Conservation (phyloP, 2,329 filamentous ascomycete genomes). For the Exophiala spinifera region DNA sequence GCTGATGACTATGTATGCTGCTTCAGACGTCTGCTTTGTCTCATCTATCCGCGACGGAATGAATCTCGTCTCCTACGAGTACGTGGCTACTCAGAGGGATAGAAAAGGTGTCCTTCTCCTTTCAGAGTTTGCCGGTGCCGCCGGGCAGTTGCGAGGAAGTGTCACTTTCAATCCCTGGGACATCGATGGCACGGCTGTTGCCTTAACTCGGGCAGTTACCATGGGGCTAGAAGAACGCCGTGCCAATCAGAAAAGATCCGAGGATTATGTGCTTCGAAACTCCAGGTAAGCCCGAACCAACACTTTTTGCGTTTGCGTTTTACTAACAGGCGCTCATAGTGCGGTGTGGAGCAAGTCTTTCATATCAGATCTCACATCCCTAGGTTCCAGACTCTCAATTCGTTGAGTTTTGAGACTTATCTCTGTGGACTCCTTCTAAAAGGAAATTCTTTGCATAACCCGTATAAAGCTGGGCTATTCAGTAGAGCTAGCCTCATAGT, state of each 20-base stretch:
- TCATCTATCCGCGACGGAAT: conserved; percentile 94
- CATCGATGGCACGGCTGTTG: neutral
- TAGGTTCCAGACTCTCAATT: too few species aligned
- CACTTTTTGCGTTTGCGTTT: too few species aligned
- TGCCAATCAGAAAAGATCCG: neutral
- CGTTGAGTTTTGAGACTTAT: too few species aligned
- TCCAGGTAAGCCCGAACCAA: neutral
- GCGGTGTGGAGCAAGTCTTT: neutral
- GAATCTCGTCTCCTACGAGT: conserved; percentile 95
- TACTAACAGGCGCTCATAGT: neutral
- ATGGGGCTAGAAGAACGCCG: neutral
- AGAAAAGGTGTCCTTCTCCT: conserved; percentile 83
- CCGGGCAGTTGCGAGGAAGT: neutral
- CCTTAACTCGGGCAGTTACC: neutral
- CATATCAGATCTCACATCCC: neutral
- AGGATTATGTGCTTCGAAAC: conserved; percentile 3
- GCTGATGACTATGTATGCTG: conserved; percentile 87
- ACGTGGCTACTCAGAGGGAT: conserved; percentile 85
- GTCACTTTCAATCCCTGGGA: conserved; percentile 10
- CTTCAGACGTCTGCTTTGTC: conserved; percentile 83
- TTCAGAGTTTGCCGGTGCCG: conserved; percentile 90
- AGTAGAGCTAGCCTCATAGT: too few species aligned
- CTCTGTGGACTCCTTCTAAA: too few species aligned
- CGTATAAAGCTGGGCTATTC: too few species aligned
- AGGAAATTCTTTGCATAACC: too few species aligned